These are phyloP conservation scores for Pittosporum tobira DNA, from an alignment of 129 eudicot genomes.

Conservation along the genomic window DNA sequence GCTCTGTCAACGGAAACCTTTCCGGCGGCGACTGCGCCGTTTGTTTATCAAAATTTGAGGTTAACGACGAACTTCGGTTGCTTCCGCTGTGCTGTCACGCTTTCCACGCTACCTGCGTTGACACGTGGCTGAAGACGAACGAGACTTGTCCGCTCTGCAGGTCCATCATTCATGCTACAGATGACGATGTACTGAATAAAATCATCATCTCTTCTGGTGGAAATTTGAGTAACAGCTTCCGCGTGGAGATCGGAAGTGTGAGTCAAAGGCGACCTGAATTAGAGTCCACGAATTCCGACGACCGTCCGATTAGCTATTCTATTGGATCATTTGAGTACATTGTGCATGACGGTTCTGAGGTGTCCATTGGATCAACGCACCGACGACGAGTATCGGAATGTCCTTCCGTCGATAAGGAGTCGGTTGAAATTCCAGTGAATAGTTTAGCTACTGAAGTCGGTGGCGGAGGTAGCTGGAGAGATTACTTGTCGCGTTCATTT, in stretches of 20 bases:
- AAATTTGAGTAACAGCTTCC: slow-evolving; percentile 7
- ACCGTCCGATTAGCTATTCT: slow-evolving; percentile 37
- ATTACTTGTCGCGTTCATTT: slow-evolving; percentile 76
- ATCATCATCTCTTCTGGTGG: slow-evolving; percentile 16
- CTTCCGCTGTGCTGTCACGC: slow-evolving; percentile 85
- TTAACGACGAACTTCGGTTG: slow-evolving; percentile 51
- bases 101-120: slow-evolving; percentile 63
- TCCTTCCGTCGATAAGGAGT: slow-evolving; percentile 51
- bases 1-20: slow-evolving; percentile 52
- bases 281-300: slow-evolving; percentile 21
- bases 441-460: slow-evolving; percentile 48
- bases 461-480: slow-evolving; percentile 65
- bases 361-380: slow-evolving; percentile 39
- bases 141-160: slow-evolving; percentile 77
- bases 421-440: slow-evolving; percentile 12
- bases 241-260: slow-evolving; percentile 60
- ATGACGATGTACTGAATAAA: slow-evolving; percentile 40
- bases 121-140: slow-evolving; percentile 56
- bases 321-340: slow-evolving; percentile 78
- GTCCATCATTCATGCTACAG: slow-evolving; percentile 49
- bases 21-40: slow-evolving; percentile 69
- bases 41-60: slow-evolving; percentile 62
- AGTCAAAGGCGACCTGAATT: slow-evolving; percentile 37
- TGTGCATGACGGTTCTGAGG: slow-evolving; percentile 55
- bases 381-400: slow-evolving; percentile 34